Conservation (phyloP, 2,329 filamentous ascomycete species). For the Fusarium burgessii region DNA sequence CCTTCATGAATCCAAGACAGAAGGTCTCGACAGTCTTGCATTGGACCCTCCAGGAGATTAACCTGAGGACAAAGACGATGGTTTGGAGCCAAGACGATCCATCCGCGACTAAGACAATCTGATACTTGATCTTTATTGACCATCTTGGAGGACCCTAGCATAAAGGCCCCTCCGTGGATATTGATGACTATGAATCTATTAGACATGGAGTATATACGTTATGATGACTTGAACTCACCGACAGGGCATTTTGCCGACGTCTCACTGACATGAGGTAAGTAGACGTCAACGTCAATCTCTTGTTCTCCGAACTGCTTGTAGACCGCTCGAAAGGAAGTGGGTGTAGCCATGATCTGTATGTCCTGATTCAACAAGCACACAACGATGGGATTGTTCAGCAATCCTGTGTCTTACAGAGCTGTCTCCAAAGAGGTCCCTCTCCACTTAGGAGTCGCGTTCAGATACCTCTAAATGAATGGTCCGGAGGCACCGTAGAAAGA, state of each 20-base stretch:
- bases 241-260: rapidly evolving
- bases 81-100: neutral
- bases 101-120: neutral
- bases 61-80: constrained; percentile 14
- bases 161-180: constrained; percentile 16
- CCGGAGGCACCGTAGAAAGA: neutral
- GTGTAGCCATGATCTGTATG: neutral
- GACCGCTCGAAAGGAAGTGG: neutral
- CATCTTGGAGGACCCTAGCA: constrained; percentile 18
- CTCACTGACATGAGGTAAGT: neutral
- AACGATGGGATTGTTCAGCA: no score
- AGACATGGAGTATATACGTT: rapidly evolving
- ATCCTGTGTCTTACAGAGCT: neutral
- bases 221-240: rapidly evolving
- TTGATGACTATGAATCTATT: neutral
- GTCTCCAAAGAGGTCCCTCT: neutral
- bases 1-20: neutral
- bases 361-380: no score
- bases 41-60: neutral
- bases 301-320: neutral
- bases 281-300: neutral
- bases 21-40: constrained; percentile 15
- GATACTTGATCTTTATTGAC: constrained; percentile 14
- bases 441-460: neutral
- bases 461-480: rapidly evolving